phyloP scores from a whole-genome alignment of 345 rosid species.

The Cochlearia excelsa region DNA sequence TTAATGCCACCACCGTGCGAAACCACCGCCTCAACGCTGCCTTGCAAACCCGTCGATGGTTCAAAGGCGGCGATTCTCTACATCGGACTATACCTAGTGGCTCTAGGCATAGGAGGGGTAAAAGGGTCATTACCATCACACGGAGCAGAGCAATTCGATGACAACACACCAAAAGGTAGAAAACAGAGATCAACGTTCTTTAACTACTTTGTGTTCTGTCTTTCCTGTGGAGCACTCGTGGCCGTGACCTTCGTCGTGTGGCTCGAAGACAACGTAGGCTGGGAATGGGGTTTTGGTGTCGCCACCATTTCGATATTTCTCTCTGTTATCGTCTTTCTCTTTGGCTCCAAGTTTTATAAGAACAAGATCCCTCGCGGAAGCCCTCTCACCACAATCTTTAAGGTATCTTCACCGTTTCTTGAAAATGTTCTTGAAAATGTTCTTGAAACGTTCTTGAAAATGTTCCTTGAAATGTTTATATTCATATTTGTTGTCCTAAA shows the following conservation, averaged over 20 bases:
- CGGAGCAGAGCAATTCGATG: constrained; percentile 89
- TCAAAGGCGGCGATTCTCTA: constrained; percentile 59
- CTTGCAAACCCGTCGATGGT: constrained; percentile 56
- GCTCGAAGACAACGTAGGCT: constrained; percentile 83
- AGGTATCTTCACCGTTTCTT: constrained; percentile 69
- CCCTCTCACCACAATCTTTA: constrained; percentile 66
- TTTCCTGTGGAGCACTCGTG: constrained; percentile 71
- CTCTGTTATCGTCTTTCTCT: constrained; percentile 66
- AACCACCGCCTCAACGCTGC: constrained; percentile 17
- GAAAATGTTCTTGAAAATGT: background rate
- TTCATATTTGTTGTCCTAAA: background rate
- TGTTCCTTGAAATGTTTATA: background rate
- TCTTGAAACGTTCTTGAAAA: background rate
- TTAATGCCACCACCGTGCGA: constrained; percentile 59
- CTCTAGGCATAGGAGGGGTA: constrained; percentile 83
- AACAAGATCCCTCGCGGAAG: constrained; percentile 63
- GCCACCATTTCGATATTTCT: constrained; percentile 58
- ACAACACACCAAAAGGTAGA: constrained; percentile 55
- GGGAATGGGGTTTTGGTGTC: constrained; percentile 88
- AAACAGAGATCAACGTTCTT: constrained; percentile 71
- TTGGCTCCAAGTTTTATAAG: constrained; percentile 58
- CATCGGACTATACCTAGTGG: constrained; percentile 70
- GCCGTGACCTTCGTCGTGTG: constrained; percentile 85
- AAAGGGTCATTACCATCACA: constrained; percentile 82
- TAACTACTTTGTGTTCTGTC: constrained; percentile 77